Conservation (phyloP, 768 basidiomycete species). For the Pleurotus citrinopileatus region DNA sequence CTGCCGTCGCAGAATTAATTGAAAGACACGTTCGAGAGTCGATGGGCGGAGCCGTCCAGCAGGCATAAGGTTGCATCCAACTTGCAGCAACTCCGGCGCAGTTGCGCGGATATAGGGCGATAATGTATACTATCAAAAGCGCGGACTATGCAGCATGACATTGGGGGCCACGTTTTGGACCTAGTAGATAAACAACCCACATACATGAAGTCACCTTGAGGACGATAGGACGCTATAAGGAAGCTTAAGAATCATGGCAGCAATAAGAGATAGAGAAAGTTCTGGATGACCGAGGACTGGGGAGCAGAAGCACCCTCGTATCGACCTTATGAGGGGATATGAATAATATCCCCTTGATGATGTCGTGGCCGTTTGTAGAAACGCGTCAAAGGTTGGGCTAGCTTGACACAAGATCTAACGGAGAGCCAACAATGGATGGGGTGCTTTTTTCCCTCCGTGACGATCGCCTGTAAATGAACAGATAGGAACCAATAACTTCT, state of each 20-base stretch:
- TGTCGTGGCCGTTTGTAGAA: neutral
- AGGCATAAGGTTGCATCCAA: neutral
- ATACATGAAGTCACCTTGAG: constrained; percentile 9
- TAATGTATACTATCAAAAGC: constrained; percentile 1
- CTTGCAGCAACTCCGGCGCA: neutral
- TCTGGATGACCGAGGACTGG: constrained; percentile 9
- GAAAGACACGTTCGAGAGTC: constrained; percentile 52
- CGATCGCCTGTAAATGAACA: constrained; percentile 6
- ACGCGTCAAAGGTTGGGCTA: neutral
- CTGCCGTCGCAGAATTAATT: constrained; percentile 61
- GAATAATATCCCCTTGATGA: constrained; percentile 4
- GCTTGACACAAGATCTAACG: neutral
- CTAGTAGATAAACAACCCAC: constrained; percentile 5
- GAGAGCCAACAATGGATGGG: constrained; percentile 1
- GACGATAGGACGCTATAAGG: constrained; percentile 10
- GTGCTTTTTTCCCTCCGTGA: constrained; percentile 10
- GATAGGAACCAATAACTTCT: constrained; percentile 11
- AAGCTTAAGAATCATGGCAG: constrained; percentile 10
- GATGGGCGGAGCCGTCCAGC: constrained; percentile 1
- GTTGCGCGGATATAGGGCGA: constrained; percentile 9
- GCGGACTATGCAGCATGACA: neutral
- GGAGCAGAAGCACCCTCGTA: constrained; percentile 4
- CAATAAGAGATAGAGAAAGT: constrained; percentile 9
- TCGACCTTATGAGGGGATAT: neutral
- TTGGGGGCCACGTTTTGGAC: constrained; percentile 3